Base-by-base conservation (phyloP, 2,329 filamentous ascomycete species). In the Coniella vitis region DNA sequence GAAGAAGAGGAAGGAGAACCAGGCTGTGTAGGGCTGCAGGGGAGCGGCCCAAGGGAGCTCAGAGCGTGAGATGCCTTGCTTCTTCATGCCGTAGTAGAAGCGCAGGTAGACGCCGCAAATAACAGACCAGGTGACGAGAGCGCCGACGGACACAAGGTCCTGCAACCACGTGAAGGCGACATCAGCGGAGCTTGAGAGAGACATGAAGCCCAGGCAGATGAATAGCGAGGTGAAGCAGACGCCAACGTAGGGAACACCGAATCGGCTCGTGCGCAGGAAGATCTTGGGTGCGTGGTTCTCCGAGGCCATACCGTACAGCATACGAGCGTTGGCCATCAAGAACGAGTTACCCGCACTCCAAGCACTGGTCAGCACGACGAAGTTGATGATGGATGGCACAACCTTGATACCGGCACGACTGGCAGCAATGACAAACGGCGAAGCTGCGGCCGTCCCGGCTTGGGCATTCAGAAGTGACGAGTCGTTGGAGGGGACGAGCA, bases 321-420 rank as follows among this genome's bases (percentile, higher is more conserved):
- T 78, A 16, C 78, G 69, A 1, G 73, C 75, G 4, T 71, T 72
- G 42, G 79, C 74, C 55, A 80, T 79, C 35, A 81, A 70, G 1
- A 71, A 74, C 38, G 70, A 70, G 57, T 79, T 80, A 10, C 69
- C 68, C 3, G 74, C 71, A 0, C 65, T 70, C 35, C 75, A 66
- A 14, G 78, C 71, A 25, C 74, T 74, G 14, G 75, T 67, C 42
- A 80, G 66, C 48, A 75, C 75, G 43, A 76, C 65, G 7, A 69
- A 73, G 53, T 80, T 80, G 64, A 79, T 75, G 2, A 79, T 66
- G 48, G 78, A 68, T 2, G 73, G 74, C 1, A 73, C 72, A 2
- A 72, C 72, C 39, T 73, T 61, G 64, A 75, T 77, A 0, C 74
- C 75, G 1, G 75, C 76, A 31, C 71, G 72, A 10, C 70, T 67